Percentiles rank a stretch among this genome's conserved stretches.
These are phyloP conservation scores for Pleodorina starrii DNA, from an alignment of 139 green algal genomes.

Conservation along the genomic window DNA sequence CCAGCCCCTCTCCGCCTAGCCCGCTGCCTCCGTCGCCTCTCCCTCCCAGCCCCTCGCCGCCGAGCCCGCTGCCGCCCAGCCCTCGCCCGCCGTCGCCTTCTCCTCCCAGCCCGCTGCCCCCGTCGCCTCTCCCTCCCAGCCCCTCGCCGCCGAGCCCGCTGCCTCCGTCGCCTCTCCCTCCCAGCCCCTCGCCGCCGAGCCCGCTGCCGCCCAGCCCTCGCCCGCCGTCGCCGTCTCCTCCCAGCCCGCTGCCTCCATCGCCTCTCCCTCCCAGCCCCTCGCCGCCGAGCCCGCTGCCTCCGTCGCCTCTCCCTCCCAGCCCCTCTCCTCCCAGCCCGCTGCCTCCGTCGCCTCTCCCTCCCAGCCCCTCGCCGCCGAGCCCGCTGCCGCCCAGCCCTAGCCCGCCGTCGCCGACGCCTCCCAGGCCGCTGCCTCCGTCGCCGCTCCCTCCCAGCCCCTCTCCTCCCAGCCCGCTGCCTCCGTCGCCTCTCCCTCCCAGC, in stretches of 20 bases:
- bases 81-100: not conserved
- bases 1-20: not conserved
- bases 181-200: not conserved
- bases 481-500: not conserved
- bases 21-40: not conserved
- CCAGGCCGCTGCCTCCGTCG: not conserved
- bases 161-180: slow-evolving; percentile 4
- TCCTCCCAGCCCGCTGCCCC: not conserved
- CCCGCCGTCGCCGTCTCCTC: not conserved
- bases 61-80: not conserved
- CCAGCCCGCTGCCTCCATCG: not conserved
- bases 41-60: slow-evolving; percentile 9
- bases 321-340: not conserved
- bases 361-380: not conserved
- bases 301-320: not conserved
- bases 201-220: not conserved
- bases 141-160: not conserved
- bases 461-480: not conserved
- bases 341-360: not conserved
- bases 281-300: not conserved
- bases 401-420: not conserved
- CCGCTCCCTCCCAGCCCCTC: not conserved
- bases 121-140: not conserved
- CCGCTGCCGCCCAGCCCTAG: not conserved
- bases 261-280: not conserved